Conservation (phyloP, 106 monocot genomes). For the Vanilla planifolia region DNA sequence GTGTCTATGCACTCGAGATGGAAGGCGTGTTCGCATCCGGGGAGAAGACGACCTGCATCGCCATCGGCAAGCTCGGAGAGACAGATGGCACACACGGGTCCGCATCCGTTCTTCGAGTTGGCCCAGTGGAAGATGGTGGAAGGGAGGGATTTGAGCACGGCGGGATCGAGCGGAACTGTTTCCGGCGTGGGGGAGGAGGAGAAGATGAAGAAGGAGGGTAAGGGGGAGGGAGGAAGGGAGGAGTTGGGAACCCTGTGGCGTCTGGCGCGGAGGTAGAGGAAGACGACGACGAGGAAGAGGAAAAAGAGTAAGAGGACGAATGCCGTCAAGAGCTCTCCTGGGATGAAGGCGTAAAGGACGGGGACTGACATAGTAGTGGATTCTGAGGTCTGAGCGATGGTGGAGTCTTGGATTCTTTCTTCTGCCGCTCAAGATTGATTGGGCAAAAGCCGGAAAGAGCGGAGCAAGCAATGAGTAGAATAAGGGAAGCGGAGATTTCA, state of each 20-base stretch:
- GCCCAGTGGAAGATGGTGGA: background rate
- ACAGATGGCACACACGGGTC: slow-evolving; percentile 37
- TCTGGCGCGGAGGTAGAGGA: background rate
- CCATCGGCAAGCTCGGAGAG: slow-evolving; percentile 37
- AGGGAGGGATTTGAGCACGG: background rate
- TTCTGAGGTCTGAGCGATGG: background rate
- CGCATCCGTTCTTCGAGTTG: slow-evolving; percentile 5
- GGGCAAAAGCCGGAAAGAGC: background rate
- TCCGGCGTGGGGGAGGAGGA: background rate
- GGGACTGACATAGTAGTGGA: background rate
- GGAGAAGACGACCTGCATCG: slow-evolving; percentile 27
- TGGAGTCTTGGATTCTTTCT: background rate
- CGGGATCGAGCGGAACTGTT: background rate
- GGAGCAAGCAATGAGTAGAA: no score
- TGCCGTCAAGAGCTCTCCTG: background rate
- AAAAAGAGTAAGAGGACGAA: background rate
- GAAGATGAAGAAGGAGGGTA: no score
- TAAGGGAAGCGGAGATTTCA: no score
- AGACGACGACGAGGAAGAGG: background rate
- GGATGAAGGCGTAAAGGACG: background rate
- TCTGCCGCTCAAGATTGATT: background rate
- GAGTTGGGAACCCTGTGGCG: background rate
- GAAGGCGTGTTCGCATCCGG: slow-evolving; percentile 36
- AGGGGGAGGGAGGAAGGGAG: background rate
- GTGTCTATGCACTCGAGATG: slow-evolving; percentile 32